phyloP scores from a whole-genome alignment of 306 rosid species.

The Citrullus mucosospermus region DNA sequence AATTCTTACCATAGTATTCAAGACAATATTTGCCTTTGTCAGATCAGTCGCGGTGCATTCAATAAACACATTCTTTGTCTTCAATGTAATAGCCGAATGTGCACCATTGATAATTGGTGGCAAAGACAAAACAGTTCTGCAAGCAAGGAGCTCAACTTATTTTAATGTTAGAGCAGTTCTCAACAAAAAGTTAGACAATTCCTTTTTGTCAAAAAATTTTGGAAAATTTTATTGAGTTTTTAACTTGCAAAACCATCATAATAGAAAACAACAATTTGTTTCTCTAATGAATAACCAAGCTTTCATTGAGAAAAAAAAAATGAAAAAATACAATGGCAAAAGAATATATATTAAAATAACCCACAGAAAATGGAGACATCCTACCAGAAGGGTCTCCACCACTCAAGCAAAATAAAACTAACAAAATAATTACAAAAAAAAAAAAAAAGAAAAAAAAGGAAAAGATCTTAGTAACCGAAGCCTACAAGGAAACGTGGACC shows the following conservation, averaged over 20 bases:
- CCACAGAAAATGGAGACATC: too few species aligned
- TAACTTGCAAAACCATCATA: background rate
- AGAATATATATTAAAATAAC: too few species aligned
- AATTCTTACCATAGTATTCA: constrained; percentile 65
- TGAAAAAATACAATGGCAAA: too few species aligned
- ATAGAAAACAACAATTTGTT: background rate
- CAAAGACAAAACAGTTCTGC: constrained; percentile 80
- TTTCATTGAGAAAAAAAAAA: too few species aligned
- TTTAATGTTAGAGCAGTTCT: background rate
- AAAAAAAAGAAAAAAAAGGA: too few species aligned
- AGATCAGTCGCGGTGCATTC: constrained; percentile 98
- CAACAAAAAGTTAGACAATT: background rate
- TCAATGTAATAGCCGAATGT: constrained; percentile 77
- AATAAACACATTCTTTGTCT: constrained; percentile 72
- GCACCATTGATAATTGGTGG: constrained; percentile 96
- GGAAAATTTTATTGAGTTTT: background rate
- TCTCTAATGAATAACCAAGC: too few species aligned
- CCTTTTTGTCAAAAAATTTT: background rate
- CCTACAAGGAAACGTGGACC: too few species aligned
- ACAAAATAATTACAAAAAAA: too few species aligned
- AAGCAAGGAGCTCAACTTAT: background rate
- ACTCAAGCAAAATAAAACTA: too few species aligned
- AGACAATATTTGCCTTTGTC: constrained; percentile 88
- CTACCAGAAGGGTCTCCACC: too few species aligned
- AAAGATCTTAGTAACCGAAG: too few species aligned